Base-by-base conservation (phyloP, 2,329 filamentous ascomycete species). In the Fonsecaea pugnacius region DNA sequence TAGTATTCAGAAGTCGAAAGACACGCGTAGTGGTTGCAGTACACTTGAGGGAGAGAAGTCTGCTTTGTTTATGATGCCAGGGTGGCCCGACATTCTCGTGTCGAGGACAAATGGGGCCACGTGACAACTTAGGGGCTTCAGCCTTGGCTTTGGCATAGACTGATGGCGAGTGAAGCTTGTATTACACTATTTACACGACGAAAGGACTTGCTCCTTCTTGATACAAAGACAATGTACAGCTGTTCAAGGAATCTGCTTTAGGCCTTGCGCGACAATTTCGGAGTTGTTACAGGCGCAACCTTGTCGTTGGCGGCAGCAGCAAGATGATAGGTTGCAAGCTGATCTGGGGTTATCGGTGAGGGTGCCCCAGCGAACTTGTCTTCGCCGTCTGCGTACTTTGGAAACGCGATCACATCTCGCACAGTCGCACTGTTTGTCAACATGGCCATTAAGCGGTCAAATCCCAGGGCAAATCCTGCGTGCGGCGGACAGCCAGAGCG, bases 321-420 rank as follows among this genome's bases (percentile, higher is more conserved):
- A 61, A 90, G 72, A 73, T 88, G 84, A 78, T 89, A 89, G 2
- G 83, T 85, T 67, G 78, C 75, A 72, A 87, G 75, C 64, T 85
- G 83, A 66, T 85, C 84, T 63, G 85, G 78, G 0, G 84, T 90
- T 68, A 96, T 82, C 67, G 75, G 76, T 57, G 88, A 88, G 0
- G 95, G 95, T 67, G 91, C 91, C 71, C 86, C 87, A 2, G 96
- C 91, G 76, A 96, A 85, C 62, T 87, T 77, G 78, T 99, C 95
- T 73, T 96, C 91, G 0, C 95, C 93, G 75, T 88, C 92, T 66
- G 92, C 92, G 67, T 87, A 93, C 82, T 99, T 99, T 0, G 95
- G 96, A 73, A 99, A 99, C 0, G 93, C 93, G 76, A 99, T 97
- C 1, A 99, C 94, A 78, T 99, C 94, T 65, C 91, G 83, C 2